Percentiles rank a stretch among this genome's conserved stretches.
phyloP scores from a whole-genome alignment of 148 eudicot genomes.

The Diospyros lotus region DNA sequence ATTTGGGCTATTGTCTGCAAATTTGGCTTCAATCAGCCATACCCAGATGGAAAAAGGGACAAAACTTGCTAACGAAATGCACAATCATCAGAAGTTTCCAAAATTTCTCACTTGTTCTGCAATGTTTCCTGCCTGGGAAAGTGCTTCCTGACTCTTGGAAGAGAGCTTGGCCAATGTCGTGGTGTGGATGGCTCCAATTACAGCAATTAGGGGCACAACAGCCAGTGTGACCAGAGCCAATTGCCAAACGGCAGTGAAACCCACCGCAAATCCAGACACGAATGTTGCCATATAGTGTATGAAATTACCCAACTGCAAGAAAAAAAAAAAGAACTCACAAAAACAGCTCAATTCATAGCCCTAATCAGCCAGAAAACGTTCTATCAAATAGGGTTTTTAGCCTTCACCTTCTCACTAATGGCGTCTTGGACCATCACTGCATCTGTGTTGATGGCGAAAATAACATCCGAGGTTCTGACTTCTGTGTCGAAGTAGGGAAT shows the following conservation, averaged over 20 bases:
- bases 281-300: conserved; percentile 89
- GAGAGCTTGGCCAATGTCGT: conserved; percentile 65
- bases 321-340: background rate
- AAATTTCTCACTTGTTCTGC: conserved; percentile 63
- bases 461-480: conserved; percentile 80
- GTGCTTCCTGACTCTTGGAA: conserved; percentile 70
- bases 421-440: conserved; percentile 92
- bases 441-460: conserved; percentile 83
- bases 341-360: background rate
- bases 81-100: background rate
- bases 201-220: conserved; percentile 79
- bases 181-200: conserved; percentile 70
- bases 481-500: conserved; percentile 86
- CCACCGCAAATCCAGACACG: conserved; percentile 82
- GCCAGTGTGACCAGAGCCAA: conserved; percentile 77
- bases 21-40: conserved; percentile 12
- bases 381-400: background rate
- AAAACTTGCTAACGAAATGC: background rate
- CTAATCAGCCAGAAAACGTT: background rate
- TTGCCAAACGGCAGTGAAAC: conserved; percentile 93
- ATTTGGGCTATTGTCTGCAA: conserved; percentile 81
- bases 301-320: conserved; percentile 79
- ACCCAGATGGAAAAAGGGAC: conserved; percentile 11
- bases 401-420: conserved; percentile 80
- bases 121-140: conserved; percentile 80